These are phyloP conservation scores for Leccinellum rugosiceps DNA, from an alignment of 768 basidiomycete species.

Conservation along the genomic window DNA sequence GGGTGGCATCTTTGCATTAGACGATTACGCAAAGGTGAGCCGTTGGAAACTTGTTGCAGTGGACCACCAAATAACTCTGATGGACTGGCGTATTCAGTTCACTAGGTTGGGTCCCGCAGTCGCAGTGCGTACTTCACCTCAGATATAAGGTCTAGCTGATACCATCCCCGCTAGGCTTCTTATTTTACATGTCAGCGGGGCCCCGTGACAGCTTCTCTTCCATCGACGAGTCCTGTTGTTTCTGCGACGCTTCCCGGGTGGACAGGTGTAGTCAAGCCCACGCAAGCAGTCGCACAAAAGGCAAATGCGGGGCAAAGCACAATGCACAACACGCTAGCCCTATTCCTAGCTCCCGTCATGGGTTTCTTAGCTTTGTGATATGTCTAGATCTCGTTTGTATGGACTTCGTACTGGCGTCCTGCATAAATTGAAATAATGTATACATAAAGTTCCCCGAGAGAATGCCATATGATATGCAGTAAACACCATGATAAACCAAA, in stretches of 20 bases:
- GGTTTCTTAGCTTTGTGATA: slow-evolving; percentile 25
- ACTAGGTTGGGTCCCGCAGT: slow-evolving; percentile 57
- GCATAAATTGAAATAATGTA: slow-evolving; percentile 8
- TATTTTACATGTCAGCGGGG: slow-evolving; percentile 78
- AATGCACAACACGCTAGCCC: slow-evolving; percentile 19
- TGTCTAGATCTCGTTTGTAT: slow-evolving; percentile 1
- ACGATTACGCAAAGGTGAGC: slow-evolving; percentile 53
- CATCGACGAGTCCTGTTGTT: slow-evolving; percentile 63
- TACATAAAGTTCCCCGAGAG: slow-evolving; percentile 20
- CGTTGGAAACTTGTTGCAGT: background rate
- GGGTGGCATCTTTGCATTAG: slow-evolving; percentile 55
- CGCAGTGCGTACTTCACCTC: slow-evolving; percentile 43
- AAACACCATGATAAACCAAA: slow-evolving; percentile 16
- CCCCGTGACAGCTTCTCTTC: slow-evolving; percentile 46
- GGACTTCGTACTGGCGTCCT: background rate
- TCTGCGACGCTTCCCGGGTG: slow-evolving; percentile 52
- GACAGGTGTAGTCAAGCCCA: slow-evolving; percentile 11
- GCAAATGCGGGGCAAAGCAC: slow-evolving; percentile 19
- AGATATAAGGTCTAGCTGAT: slow-evolving; percentile 2
- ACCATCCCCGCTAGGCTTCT: slow-evolving; percentile 43
- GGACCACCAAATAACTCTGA: background rate
- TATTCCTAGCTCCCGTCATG: slow-evolving; percentile 28
- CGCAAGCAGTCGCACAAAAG: slow-evolving; percentile 16
- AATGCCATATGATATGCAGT: slow-evolving; percentile 11
- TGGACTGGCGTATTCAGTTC: slow-evolving; percentile 29